phyloP scores from a whole-genome alignment of 2,329 filamentous ascomycete species.

The Penicillium sp. region DNA sequence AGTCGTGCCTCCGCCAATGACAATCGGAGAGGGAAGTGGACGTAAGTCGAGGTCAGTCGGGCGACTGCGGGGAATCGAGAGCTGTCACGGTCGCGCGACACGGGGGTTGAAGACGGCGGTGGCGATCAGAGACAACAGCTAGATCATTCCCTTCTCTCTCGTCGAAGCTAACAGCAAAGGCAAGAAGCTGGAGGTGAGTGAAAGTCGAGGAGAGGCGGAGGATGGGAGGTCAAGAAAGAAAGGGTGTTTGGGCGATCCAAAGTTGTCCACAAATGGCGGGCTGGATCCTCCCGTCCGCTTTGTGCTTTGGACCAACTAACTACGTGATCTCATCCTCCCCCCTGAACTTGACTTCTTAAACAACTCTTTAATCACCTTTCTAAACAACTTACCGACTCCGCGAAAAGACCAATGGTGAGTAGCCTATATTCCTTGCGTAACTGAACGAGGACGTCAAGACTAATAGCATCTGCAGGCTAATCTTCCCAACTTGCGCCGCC shows the following conservation, averaged over 20 bases:
- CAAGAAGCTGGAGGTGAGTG: slow-evolving; percentile 19
- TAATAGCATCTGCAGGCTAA: slow-evolving; percentile 44
- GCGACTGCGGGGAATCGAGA: slow-evolving; percentile 42
- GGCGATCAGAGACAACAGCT: slow-evolving; percentile 17
- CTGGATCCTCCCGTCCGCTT: slow-evolving; percentile 29
- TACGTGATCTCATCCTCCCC: slow-evolving; percentile 12
- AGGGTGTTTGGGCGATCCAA: slow-evolving; percentile 36
- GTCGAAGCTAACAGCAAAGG: slow-evolving; percentile 12
- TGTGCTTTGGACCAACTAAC: slow-evolving; percentile 10
- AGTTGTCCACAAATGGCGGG: slow-evolving; percentile 43
- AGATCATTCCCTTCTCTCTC: slow-evolving; percentile 24
- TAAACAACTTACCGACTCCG: neutral
- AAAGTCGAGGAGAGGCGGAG: slow-evolving; percentile 16
- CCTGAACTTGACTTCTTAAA: neutral
- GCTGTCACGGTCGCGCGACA: slow-evolving; percentile 40
- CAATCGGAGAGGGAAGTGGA: slow-evolving; percentile 24
- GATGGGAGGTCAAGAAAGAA: slow-evolving; percentile 25
- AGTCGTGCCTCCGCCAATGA: slow-evolving; percentile 43
- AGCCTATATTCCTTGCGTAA: neutral
- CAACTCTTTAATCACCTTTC: neutral
- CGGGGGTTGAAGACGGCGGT: slow-evolving; percentile 15
- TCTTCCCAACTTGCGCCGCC: slow-evolving; percentile 90
- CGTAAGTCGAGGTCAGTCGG: slow-evolving; percentile 24
- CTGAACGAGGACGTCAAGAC: slow-evolving; percentile 3
- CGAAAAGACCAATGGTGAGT: slow-evolving; percentile 28